Evolutionary conservation across 2,329 filamentous ascomycete species (phyloP), one percentile per base, ranked within the genome.

Genomic region (Verticillium nubilum): DNA sequence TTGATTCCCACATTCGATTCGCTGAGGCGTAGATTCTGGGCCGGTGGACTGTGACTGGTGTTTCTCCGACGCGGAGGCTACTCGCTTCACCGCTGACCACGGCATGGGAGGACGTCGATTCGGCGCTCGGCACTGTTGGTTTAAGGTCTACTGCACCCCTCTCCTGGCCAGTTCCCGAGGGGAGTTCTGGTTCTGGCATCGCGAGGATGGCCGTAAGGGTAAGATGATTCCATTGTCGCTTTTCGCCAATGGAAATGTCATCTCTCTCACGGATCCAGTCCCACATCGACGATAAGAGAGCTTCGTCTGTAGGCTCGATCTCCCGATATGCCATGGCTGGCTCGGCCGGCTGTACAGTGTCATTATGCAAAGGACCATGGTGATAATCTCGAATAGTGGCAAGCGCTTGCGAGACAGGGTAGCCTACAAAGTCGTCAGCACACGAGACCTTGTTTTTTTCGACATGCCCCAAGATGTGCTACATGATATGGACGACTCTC

Each of bases 1-100:
- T 72, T 3, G 79, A 79, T 67, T 81, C 78, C 85, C 85, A 88
- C 68, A 85, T 78, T 4, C 80, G 79, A 54, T 82, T 78, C 62
- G 85, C 79, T 0, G 81, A 79, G 15, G 82, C 78, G 59, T 78
- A 78, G 2, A 87, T 70, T 12, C 72, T 67, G 52, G 70, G 68
- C 29, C 68, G 61, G 9, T 55, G 29, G 23, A 13, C 47, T 12
- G 19, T 26, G n/a, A 50, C 25, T 15, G 54, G 19, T n/a, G 52
- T 23, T 52, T 23, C 26, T 5, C 15, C 33, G 13, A 26, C 23
- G 5, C 19, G 26, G 28, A 54, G 19, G n/a, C 23, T n/a, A 13
- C 19, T 47, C 19, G 12, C 42, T 47, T 25, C 23, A 27, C 19
- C 23, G 26, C 9, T 13, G 17, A 2, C 15, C 5, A 23, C 5